Evolutionary conservation across 1,284 basidiomycete species (phyloP).

Genomic region (Retiboletus flavoniger): DNA sequence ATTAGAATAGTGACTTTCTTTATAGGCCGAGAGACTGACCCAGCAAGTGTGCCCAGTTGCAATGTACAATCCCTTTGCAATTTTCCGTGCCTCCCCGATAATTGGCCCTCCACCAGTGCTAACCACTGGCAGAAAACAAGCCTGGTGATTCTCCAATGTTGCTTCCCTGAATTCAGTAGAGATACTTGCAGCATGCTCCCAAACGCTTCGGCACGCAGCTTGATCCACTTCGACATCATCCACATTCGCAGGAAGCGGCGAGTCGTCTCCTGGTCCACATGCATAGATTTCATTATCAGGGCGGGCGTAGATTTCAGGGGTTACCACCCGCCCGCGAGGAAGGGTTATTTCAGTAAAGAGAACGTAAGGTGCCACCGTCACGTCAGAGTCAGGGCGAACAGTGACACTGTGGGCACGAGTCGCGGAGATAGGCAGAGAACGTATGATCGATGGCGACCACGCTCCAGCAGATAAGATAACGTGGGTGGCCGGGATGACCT

Average conservation of each 20-base stretch:
- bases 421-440: slow-evolving; percentile 52
- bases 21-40: slow-evolving; percentile 38
- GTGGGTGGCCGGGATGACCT: slow-evolving; percentile 53
- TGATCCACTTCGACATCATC: slow-evolving; percentile 59
- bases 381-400: slow-evolving; percentile 46
- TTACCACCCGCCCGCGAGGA: slow-evolving; percentile 32
- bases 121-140: slow-evolving; percentile 66
- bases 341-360: slow-evolving; percentile 62
- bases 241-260: slow-evolving; percentile 55
- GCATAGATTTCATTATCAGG: slow-evolving; percentile 68
- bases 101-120: slow-evolving; percentile 55
- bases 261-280: slow-evolving; percentile 65
- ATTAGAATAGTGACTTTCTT: slow-evolving; percentile 5
- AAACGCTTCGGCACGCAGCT: slow-evolving; percentile 53
- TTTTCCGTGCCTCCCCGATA: slow-evolving; percentile 49
- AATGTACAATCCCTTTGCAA: slow-evolving; percentile 55
- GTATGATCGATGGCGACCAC: slow-evolving; percentile 71
- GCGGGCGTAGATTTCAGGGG: slow-evolving; percentile 70
- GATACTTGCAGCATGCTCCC: slow-evolving; percentile 55
- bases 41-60: slow-evolving; percentile 72
- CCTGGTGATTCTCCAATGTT: slow-evolving; percentile 54
- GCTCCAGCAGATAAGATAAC: slow-evolving; percentile 82
- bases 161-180: slow-evolving; percentile 54
- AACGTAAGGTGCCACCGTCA: slow-evolving; percentile 57
- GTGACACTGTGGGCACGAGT: slow-evolving; percentile 70